Percentiles rank a stretch among this genome's conserved stretches.
Conservation (phyloP, 2,329 filamentous ascomycete species). For the Pyrenochaeta sp. region DNA sequence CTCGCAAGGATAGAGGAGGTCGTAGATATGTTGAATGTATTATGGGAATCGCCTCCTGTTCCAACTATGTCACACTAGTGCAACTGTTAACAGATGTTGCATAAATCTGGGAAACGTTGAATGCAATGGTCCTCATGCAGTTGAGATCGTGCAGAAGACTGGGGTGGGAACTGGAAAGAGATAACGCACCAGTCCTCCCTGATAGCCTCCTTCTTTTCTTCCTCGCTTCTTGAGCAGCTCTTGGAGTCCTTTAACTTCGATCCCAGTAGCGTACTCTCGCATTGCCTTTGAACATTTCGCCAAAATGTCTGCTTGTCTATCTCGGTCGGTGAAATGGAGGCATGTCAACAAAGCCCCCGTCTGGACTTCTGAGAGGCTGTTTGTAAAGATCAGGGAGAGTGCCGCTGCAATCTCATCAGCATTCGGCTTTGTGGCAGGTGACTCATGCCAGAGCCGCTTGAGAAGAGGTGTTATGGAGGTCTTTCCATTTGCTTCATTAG, state of each 20-base stretch:
- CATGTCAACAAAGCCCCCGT: constrained; percentile 87
- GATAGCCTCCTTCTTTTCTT: constrained; percentile 75
- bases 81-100: constrained; percentile 7
- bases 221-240: constrained; percentile 68
- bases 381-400: constrained; percentile 89
- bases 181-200: constrained; percentile 78
- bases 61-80: constrained; percentile 88
- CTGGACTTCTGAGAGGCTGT: constrained; percentile 87
- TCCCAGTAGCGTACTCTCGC: constrained; percentile 77
- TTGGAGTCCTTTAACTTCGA: constrained; percentile 71
- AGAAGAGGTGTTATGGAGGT: constrained; percentile 74
- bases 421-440: constrained; percentile 58
- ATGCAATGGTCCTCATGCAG: too few relatives aligned
- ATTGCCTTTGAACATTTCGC: constrained; percentile 85
- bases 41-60: constrained; percentile 94
- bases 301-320: constrained; percentile 84
- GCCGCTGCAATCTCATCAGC: constrained; percentile 88
- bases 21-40: constrained; percentile 98
- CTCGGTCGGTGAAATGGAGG: constrained; percentile 88
- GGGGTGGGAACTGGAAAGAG: neutral
- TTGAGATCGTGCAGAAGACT: too few relatives aligned
- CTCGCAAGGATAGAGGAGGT: constrained; percentile 93
- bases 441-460: constrained; percentile 72
- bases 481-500: constrained; percentile 36
- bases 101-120: neutral